Conservation (phyloP, 257 asterid genomes). For the Nemophila menziesii region DNA sequence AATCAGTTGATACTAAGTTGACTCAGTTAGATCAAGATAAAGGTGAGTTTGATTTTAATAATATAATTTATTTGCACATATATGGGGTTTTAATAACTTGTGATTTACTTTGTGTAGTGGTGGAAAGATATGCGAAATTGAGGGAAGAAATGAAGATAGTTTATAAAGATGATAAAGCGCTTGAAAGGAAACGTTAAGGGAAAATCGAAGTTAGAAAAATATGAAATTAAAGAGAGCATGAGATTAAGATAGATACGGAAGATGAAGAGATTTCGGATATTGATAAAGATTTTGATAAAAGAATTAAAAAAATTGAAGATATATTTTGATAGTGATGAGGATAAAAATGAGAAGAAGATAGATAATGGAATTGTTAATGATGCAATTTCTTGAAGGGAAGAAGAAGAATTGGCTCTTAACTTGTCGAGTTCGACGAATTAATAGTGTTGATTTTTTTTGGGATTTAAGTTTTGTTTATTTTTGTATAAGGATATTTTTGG, state of each 20-base stretch:
- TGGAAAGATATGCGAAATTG: conserved; percentile 45
- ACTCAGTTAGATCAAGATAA: conserved; percentile 51
- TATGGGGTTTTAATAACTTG: too few species aligned
- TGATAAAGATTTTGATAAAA: conserved; percentile 31
- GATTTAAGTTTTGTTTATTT: too few species aligned
- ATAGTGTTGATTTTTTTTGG: conserved; percentile 7
- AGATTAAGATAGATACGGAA: conserved; percentile 23
- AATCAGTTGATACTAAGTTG: conserved; percentile 38
- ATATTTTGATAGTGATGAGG: conserved; percentile 48
- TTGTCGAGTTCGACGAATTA: conserved; percentile 68
- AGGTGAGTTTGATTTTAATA: conserved; percentile 40
- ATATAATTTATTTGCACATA: too few species aligned
- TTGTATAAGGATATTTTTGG: too few species aligned
- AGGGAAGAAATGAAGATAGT: conserved; percentile 50
- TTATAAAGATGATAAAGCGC: conserved; percentile 73
- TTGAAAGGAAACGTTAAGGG: conserved; percentile 57
- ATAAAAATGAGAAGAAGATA: conserved; percentile 16
- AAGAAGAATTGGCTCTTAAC: conserved; percentile 79
- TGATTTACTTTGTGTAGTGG: conserved; percentile 32
- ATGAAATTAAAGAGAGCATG: conserved; percentile 54
- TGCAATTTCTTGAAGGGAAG: conserved; percentile 54
- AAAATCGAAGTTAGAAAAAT: conserved; percentile 61
- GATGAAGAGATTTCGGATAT: conserved; percentile 27
- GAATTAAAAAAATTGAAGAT: conserved; percentile 39
- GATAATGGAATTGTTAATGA: conserved; percentile 12